A percentile compares a stretch with the other conserved stretches of the same genome.
Evolutionary conservation across 169 alveolate genomes (phyloP).

Genomic region (Plasmodium relictum): DNA sequence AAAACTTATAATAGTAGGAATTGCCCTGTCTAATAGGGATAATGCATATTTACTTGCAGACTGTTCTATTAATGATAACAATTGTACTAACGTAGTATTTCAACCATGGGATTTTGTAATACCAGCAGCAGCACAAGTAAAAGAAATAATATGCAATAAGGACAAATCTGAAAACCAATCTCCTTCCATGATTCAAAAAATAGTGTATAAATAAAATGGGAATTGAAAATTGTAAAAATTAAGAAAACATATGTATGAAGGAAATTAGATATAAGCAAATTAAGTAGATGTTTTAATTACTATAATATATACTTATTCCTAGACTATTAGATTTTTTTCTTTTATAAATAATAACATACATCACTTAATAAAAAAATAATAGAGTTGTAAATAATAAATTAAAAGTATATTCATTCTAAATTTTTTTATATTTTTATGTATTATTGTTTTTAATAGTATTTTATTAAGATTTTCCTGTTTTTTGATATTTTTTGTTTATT

Average conservation of each 20-base stretch:
- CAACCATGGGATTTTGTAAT: conserved; percentile 74
- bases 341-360: too few species aligned
- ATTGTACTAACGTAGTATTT: conserved; percentile 41
- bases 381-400: too few species aligned
- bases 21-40: conserved; percentile 41
- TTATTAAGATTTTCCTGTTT: too few species aligned
- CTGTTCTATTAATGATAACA: conserved; percentile 41
- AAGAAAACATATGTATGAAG: not conserved
- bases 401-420: too few species aligned
- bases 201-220: not conserved
- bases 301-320: too few species aligned
- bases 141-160: conserved; percentile 46
- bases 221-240: not conserved
- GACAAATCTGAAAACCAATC: conserved; percentile 17
- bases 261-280: too few species aligned
- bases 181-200: conserved; percentile 76
- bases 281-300: too few species aligned
- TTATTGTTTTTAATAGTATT: too few species aligned
- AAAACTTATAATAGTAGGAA: conserved; percentile 66
- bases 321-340: too few species aligned
- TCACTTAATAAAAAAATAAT: too few species aligned
- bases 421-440: too few species aligned
- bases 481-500: too few species aligned
- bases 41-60: conserved; percentile 71
- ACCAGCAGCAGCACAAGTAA: conserved; percentile 67